A percentile compares a stretch with the other conserved stretches of the same genome.
Evolutionary conservation across 495 filamentous ascomycete species (phyloP).

Genomic region (Parathielavia appendiculata): DNA sequence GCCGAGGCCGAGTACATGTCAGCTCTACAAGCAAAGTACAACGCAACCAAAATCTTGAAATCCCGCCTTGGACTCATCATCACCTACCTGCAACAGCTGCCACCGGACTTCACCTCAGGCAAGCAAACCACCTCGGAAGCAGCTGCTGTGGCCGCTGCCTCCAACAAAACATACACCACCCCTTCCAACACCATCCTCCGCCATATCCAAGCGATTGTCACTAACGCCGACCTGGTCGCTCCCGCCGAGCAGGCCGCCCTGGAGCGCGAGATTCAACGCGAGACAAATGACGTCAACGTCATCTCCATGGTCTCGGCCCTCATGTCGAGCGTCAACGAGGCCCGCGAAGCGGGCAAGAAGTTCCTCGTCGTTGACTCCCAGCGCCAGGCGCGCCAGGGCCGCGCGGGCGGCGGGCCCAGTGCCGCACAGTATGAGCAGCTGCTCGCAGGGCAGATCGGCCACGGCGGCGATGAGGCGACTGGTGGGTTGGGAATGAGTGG

Average conservation of each 20-base stretch:
- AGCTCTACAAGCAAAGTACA: conserved; percentile 74
- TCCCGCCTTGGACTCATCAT: conserved; percentile 76
- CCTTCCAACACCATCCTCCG: conserved; percentile 61
- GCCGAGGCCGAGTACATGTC: conserved; percentile 72
- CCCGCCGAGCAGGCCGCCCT: conserved; percentile 48
- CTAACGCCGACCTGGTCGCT: conserved; percentile 56
- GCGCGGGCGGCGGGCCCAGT: neutral
- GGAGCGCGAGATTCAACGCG: conserved; percentile 54
- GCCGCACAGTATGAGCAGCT: neutral
- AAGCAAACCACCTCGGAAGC: conserved; percentile 33
- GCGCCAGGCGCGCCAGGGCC: conserved; percentile 23
- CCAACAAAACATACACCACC: conserved; percentile 40
- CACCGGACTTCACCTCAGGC: conserved; percentile 53
- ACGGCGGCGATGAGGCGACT: neutral
- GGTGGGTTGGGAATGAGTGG: neutral
- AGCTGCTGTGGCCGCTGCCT: conserved; percentile 36
- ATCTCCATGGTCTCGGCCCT: conserved; percentile 65
- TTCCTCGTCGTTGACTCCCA: conserved; percentile 54
- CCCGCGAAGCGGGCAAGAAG: conserved; percentile 67
- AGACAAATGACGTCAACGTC: conserved; percentile 73
- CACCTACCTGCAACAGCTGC: conserved; percentile 70
- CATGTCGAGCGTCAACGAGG: conserved; percentile 59
- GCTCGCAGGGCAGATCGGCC: neutral
- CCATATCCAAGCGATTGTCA: conserved; percentile 59
- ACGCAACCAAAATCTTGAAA: conserved; percentile 88